These are phyloP conservation scores for Delphinella strobiligena DNA, from an alignment of 2,329 filamentous ascomycete genomes.

Conservation along the genomic window DNA sequence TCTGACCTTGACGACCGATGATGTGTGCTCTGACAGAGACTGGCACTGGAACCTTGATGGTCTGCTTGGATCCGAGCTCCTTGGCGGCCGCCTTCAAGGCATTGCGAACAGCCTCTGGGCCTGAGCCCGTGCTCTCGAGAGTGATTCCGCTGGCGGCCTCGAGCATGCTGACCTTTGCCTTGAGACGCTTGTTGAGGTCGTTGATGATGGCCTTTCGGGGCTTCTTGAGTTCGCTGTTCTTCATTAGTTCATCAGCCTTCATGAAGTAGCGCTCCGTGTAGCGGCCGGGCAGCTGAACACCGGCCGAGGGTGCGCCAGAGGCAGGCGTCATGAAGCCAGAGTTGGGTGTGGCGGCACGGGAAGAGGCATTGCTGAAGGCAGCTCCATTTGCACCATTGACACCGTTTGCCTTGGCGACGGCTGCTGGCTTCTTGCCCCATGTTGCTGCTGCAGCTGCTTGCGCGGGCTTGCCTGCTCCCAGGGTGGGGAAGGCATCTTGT, in stretches of 20 bases:
- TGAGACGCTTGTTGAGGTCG: conserved; percentile 85
- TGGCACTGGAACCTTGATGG: conserved; percentile 67
- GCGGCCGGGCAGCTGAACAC: conserved; percentile 69
- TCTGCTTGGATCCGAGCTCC: conserved; percentile 72
- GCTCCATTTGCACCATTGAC: conserved; percentile 40
- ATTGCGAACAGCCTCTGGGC: conserved; percentile 64
- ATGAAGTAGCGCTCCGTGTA: conserved; percentile 66
- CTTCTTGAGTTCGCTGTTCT: conserved; percentile 67
- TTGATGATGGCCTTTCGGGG: conserved; percentile 75
- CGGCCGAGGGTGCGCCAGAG: conserved; percentile 16
- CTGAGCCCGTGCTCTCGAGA: conserved; percentile 76
- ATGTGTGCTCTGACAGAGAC: conserved; percentile 75
- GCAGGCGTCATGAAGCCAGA: conserved; percentile 39
- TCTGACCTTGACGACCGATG: conserved; percentile 83
- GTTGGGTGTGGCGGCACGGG: conserved; percentile 50
- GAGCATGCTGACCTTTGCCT: conserved; percentile 70
- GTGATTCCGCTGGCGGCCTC: conserved; percentile 61
- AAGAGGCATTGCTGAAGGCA: conserved; percentile 33
- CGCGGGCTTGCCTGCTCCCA: conserved; percentile 59
- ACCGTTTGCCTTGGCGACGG: conserved; percentile 37
- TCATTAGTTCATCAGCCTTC: conserved; percentile 63
- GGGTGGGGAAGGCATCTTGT: conserved; percentile 85
- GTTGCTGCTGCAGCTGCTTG: conserved; percentile 53
- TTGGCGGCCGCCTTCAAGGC: conserved; percentile 81
- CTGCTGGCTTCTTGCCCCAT: conserved; percentile 60